Percentiles rank a stretch among this genome's conserved stretches.
Evolutionary conservation across 2,329 filamentous ascomycete genomes (phyloP).

Genomic region (Fusarium sp.): DNA sequence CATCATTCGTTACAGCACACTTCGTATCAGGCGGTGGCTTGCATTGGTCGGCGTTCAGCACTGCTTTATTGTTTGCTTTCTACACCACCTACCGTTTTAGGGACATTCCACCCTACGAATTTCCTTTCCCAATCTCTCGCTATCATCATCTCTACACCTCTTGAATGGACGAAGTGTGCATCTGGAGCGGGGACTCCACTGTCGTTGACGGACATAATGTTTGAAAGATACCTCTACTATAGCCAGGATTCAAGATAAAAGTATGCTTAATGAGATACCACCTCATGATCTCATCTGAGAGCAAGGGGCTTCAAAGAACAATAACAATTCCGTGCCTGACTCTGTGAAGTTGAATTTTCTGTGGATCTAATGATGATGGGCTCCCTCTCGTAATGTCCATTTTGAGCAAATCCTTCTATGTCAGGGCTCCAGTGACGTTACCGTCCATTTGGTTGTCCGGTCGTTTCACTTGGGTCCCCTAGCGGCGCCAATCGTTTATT

Average conservation of each 20-base stretch:
- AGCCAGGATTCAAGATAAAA: constrained; percentile 45
- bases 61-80: constrained; percentile 39
- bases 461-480: constrained; percentile 10
- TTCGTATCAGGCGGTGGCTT: constrained; percentile 31
- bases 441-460: background rate
- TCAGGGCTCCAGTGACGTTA: constrained; percentile 40
- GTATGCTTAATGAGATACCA: constrained; percentile 45
- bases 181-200: constrained; percentile 41
- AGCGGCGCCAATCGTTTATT: constrained; percentile 16
- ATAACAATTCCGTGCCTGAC: background rate
- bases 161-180: constrained; percentile 35
- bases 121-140: constrained; percentile 41
- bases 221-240: constrained; percentile 44
- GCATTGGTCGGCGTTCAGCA: constrained; percentile 49
- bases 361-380: constrained; percentile 31
- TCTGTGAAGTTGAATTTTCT: constrained; percentile 18
- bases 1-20: constrained; percentile 40
- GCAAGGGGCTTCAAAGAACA: constrained; percentile 21
- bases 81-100: constrained; percentile 43
- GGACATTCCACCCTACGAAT: constrained; percentile 44
- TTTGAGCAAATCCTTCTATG: constrained; percentile 8
- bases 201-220: constrained; percentile 42
- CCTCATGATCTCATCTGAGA: constrained; percentile 22
- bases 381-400: constrained; percentile 36
- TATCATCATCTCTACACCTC: constrained; percentile 35